Base-by-base conservation (phyloP, 2,329 filamentous ascomycete species). In the Orbilia javanica region DNA sequence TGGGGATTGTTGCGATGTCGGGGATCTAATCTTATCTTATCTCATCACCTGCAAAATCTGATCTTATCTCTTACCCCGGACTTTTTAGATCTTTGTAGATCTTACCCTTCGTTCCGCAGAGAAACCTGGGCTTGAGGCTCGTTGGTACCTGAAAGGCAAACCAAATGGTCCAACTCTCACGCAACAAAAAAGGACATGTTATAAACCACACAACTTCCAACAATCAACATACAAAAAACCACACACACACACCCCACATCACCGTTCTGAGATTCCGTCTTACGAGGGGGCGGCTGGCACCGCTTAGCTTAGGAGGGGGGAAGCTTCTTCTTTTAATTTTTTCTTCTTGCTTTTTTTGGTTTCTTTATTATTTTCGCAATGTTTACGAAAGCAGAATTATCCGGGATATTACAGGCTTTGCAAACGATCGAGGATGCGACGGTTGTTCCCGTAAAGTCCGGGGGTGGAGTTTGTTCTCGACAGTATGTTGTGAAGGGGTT, bases 11-110 rank as follows among this genome's bases (percentile, higher is more conserved):
- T 53, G 62, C 70, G 70, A 74, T 62, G 62, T 67, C 70, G 70
- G 69, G 29, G 68, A 67, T 73, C 60, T 67, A 18, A 74, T 74
- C 70, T 66, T 18, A 66, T 73, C 60, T 39, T n/a, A n/a, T n/a
- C n/a, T 71, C 7, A 53, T 63, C 50, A 44, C 48, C 3, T 10
- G 18, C 5, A 10, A 1, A 18, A 46, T 27, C 4, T 5, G 25
- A 48, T 48, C n/a, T 31, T 34, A 50, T 46, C 42, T 42, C 34
- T 18, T 64, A 64, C 60, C 60, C 44, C 44, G 39, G 44, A 64
- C 22, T 48, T 46, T 27, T 11, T 2, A 48, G 11, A 39, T 15
- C 36, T 39, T 39, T n/a, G n/a, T n/a, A 36, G 29, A 46, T 46
- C 42, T 48, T 27, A 50, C n/a, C n/a, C n/a, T n/a, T n/a, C n/a